Percentiles rank a stretch among this genome's conserved stretches.
These are phyloP conservation scores for Polygonum maritimum DNA, from an alignment of 148 eudicot species.

Conservation along the genomic window DNA sequence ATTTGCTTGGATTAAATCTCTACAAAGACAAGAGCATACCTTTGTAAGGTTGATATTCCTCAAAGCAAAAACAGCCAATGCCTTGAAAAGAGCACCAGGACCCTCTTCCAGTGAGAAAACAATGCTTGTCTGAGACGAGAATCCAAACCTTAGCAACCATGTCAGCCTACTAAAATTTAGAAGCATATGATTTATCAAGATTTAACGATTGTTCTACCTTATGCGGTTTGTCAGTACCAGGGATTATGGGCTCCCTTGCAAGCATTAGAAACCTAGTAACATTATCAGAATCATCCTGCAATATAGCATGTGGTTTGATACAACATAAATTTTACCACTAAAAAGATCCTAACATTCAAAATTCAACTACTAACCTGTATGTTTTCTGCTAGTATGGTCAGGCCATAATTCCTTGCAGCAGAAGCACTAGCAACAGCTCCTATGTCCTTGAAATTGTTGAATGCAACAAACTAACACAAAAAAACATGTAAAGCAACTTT, in stretches of 20 bases:
- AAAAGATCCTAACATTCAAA: not conserved
- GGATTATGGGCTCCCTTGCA: slow-evolving; percentile 67
- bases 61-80: slow-evolving; percentile 73
- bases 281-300: slow-evolving; percentile 76
- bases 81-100: slow-evolving; percentile 82
- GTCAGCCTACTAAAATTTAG: not conserved
- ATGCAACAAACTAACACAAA: slow-evolving; percentile 44
- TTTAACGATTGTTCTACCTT: slow-evolving; percentile 36
- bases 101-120: slow-evolving; percentile 84
- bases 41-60: slow-evolving; percentile 76
- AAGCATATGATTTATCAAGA: not conserved
- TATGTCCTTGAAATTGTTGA: slow-evolving; percentile 51
- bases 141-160: slow-evolving; percentile 6
- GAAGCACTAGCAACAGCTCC: slow-evolving; percentile 83
- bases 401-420: slow-evolving; percentile 69
- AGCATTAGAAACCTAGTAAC: slow-evolving; percentile 76
- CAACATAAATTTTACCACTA: not conserved
- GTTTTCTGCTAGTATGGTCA: slow-evolving; percentile 67
- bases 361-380: slow-evolving; percentile 55
- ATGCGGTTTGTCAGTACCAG: slow-evolving; percentile 51
- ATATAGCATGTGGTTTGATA: not conserved
- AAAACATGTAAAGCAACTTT: slow-evolving; percentile 3
- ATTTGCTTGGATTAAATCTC: not conserved
- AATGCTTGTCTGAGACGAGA: slow-evolving; percentile 57
- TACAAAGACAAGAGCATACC: slow-evolving; percentile 23